Base-by-base conservation (phyloP, 2,329 filamentous ascomycete genomes). In the Colletotrichum musae region DNA sequence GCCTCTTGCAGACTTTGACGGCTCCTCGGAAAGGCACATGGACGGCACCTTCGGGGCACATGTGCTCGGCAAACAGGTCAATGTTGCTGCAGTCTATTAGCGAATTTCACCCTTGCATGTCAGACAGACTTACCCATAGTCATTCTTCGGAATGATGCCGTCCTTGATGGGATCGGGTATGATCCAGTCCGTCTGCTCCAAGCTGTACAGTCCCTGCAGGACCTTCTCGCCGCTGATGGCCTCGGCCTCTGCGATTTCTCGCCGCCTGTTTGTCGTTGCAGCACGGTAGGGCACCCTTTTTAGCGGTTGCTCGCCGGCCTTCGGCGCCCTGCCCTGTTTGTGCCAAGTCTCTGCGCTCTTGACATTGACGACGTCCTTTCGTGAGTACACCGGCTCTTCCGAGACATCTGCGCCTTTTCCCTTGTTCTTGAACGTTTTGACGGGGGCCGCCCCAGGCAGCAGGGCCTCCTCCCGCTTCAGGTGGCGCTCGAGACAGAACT, bases 311-410 rank as follows among this genome's bases (percentile, higher is more conserved):
- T 92, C 90, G 3, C 93, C 94, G 0, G 85, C 76, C 28, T 88
- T 87, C 3, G 96, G 90, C 28, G 91, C 92, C 12, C 95, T 89
- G 0, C 96, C 96, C 83, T 98, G 95, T 78, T 98, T 98, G 78
- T 98, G 96, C 96, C 96, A 99, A 1, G 94, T 97, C 78, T 99
- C 96, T 1, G 93, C 92, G 32, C 94, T 97, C 79, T 97, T 95
- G 78, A 97, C 97, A 47, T 88, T 86, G 2, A 95, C 89, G 0
- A 98, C 90, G 73, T 98, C 95, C 61, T 88, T 87, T 41, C 95
- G 91, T 1, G 87, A 87, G 77, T 90, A 98, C 0, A 98, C 94
- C 1, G 93, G 91, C 77, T 97, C 94, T 68, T 93, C 89, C 52
- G 92, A 92, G 3, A 87, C 82, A 54, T 91, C 92, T 52, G 90